Percentiles rank a stretch among this genome's conserved stretches.
phyloP scores from a whole-genome alignment of 768 basidiomycete species.

The Hypholoma sublateritium region DNA sequence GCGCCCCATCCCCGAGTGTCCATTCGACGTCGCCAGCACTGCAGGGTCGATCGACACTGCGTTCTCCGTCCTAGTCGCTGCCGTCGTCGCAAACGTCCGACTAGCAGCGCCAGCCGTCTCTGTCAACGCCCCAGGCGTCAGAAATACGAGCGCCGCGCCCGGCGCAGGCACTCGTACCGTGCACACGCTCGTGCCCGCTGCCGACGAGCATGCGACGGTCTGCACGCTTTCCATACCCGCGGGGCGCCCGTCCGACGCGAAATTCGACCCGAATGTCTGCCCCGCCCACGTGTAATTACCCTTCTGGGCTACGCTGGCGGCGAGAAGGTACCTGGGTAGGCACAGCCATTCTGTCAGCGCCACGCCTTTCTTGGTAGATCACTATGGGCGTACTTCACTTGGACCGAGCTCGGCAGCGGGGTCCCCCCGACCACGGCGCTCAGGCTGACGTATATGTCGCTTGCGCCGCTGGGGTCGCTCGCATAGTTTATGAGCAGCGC shows the following conservation, averaged over 20 bases:
- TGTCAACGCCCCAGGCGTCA: constrained; percentile 39
- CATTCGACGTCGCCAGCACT: constrained; percentile 68
- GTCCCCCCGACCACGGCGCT: constrained; percentile 34
- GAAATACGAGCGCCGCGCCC: constrained; percentile 69
- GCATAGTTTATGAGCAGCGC: constrained; percentile 74
- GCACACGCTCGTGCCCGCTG: constrained; percentile 31
- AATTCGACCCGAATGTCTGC: constrained; percentile 59
- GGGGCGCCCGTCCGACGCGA: constrained; percentile 66
- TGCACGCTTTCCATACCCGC: constrained; percentile 48
- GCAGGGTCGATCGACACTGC: constrained; percentile 54
- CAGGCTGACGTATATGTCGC: constrained; percentile 52
- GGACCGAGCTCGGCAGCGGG: constrained; percentile 39
- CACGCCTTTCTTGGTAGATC: background rate
- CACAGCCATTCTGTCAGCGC: too few relatives aligned
- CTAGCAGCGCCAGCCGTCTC: constrained; percentile 34
- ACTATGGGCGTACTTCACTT: constrained; percentile 46
- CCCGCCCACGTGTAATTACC: constrained; percentile 64
- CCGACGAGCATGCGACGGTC: constrained; percentile 51
- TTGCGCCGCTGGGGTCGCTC: constrained; percentile 56
- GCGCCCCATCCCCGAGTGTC: constrained; percentile 26
- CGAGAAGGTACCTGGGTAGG: constrained; percentile 50
- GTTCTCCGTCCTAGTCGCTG: constrained; percentile 46
- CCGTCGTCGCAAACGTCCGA: constrained; percentile 53
- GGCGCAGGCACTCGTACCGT: constrained; percentile 66
- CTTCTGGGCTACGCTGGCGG: constrained; percentile 50